Base-by-base conservation (phyloP, 768 basidiomycete genomes). In the Pleurotus platypus region DNA sequence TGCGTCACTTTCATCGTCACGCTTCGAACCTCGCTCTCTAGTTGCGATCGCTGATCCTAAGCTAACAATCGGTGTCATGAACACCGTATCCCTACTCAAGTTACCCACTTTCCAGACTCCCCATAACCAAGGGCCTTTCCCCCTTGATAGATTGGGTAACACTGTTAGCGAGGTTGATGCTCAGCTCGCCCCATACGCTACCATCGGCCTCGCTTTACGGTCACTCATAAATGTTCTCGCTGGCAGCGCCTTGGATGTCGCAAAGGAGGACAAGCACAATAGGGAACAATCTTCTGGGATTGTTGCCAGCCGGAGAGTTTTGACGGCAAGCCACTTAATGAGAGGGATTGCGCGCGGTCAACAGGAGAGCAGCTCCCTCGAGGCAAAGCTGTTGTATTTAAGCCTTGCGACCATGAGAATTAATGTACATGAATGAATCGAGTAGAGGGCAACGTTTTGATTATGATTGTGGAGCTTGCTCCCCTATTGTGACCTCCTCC, bases 141-240 rank as follows among this genome's bases (percentile, higher is more conserved):
- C 45, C 16, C 40, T 56, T 42, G 61, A 70, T 60, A 53, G 59
- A 16, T 46, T 75, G 39, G 76, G 72, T 24, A 46, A 61, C 37
- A 56, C 65, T 35, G 56, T 60, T 27, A 55, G 39, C 2, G 62
- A 68, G 16, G 66, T 79, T n/a, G 71, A 76, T 30, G 58, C 58
- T 4, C 61, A 63, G 15, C 62, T 82, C 9, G 75, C 75, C 15
- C 77, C 79, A 11, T 62, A 70, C 62, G 76, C 77, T 5, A 61
- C 75, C 45, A 64, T 83, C 15, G 66, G 77, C 7, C 58, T 78
- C 15, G 60, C 68, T 4, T 63, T 70, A 8, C 65, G 68, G 55
- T 63, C 58, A 27, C 75, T 81, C 50, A 60, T 78, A 5, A 68
- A 69, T 13, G 60, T 62, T 1, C 63, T 81, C 48, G 65, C 80